phyloP scores from a whole-genome alignment of 2,329 filamentous ascomycete species.

The Diaporthe aspalathi region DNA sequence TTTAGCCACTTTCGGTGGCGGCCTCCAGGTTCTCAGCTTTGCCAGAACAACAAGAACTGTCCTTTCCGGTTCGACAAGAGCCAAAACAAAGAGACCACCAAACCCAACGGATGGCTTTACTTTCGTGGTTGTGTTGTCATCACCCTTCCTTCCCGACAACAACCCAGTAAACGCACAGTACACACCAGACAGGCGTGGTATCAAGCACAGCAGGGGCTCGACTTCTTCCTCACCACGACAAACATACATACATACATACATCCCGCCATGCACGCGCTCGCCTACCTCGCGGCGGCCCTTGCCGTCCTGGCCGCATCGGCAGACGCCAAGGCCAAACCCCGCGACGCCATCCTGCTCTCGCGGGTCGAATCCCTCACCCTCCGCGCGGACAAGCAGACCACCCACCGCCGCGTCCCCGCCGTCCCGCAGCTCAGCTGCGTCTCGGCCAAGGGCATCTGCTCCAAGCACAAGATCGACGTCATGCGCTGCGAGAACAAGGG shows the following conservation, averaged over 20 bases:
- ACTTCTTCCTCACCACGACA: neutral
- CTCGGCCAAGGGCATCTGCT: constrained; percentile 72
- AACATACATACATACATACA: no score
- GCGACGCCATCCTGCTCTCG: constrained; percentile 67
- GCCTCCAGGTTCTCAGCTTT: neutral
- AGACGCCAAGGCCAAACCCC: constrained; percentile 50
- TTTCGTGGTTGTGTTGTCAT: no score
- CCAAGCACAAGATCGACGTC: constrained; percentile 78
- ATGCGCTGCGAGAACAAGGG: constrained; percentile 94
- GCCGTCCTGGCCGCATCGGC: constrained; percentile 36
- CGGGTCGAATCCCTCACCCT: constrained; percentile 83
- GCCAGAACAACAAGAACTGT: neutral
- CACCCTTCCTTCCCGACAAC: no score
- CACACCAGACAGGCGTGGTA: neutral
- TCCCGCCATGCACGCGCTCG: constrained; percentile 23
- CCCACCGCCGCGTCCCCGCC: constrained; percentile 78
- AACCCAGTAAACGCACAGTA: neutral
- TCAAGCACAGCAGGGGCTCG: neutral
- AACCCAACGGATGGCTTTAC: neutral
- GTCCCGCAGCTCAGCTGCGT: constrained; percentile 84
- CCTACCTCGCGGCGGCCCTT: neutral
- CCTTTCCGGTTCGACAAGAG: neutral
- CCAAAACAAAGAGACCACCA: neutral
- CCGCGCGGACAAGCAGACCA: constrained; percentile 72
- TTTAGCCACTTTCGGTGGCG: constrained; percentile 34